Conservation (phyloP, 305 asterid genomes). For the Fraxinus greggii region DNA sequence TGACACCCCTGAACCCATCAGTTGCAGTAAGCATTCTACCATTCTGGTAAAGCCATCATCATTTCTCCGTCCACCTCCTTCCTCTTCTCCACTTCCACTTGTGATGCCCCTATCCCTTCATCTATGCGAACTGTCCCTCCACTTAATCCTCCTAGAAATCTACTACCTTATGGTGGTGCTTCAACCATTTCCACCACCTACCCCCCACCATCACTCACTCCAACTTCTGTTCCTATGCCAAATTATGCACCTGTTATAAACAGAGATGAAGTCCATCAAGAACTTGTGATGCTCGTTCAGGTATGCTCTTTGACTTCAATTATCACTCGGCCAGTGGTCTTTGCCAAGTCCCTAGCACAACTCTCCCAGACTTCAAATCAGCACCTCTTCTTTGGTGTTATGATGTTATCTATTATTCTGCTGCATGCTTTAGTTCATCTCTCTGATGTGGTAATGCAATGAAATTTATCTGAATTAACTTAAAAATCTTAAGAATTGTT, state of each 20-base stretch:
- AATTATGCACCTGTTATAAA: slow-evolving; percentile 42
- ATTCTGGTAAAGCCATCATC: background rate
- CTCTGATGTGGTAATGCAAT: background rate
- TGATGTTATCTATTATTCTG: background rate
- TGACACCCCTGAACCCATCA: background rate
- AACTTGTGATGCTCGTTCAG: slow-evolving; percentile 73
- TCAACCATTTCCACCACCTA: too few species aligned
- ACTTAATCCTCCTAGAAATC: slow-evolving; percentile 12
- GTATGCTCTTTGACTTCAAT: slow-evolving; percentile 31
- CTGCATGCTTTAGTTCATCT: slow-evolving; percentile 3
- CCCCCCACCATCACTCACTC: slow-evolving; percentile 60
- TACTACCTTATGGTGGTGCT: too few species aligned
- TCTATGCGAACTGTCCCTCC: background rate
- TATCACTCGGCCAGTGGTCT: background rate
- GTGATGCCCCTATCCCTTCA: background rate
- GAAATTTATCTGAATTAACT: background rate
- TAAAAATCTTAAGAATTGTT: background rate
- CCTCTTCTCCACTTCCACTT: background rate
- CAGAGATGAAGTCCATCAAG: slow-evolving; percentile 68
- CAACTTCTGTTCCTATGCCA: slow-evolving; percentile 44
- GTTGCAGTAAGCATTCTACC: background rate
- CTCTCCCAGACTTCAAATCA: background rate
- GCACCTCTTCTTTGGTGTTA: background rate
- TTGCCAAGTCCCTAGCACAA: background rate
- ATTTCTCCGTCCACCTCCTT: background rate